These are phyloP conservation scores for Capillidium rhysosporum DNA, from an alignment of 371 early-diverging fungal genomes.

Conservation along the genomic window DNA sequence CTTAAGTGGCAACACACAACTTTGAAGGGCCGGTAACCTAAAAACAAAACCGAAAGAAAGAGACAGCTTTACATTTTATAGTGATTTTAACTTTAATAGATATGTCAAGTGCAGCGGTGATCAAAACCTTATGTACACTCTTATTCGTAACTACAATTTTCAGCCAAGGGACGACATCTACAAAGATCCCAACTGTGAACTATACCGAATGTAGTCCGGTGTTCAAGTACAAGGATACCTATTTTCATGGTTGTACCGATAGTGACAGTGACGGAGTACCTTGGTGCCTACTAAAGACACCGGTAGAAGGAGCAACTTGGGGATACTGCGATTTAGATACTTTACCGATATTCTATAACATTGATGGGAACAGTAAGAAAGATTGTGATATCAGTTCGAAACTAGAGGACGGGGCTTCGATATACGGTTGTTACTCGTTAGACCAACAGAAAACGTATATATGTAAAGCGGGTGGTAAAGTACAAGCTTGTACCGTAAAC, in stretches of 20 bases:
- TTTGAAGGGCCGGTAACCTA: no score
- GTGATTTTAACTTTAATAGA: no score
- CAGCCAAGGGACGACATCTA: no score
- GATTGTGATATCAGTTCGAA: conserved; percentile 1
- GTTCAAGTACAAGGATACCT: conserved; percentile 1
- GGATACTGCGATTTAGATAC: conserved; percentile 6
- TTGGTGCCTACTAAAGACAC: conserved; percentile 5
- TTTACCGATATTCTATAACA: neutral
- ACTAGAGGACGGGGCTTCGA: neutral
- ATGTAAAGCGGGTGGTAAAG: neutral
- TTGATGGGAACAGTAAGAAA: neutral
- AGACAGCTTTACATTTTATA: no score
- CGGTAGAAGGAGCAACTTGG: neutral
- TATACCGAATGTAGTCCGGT: conserved; percentile 1
- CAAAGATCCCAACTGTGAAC: conserved; percentile 2
- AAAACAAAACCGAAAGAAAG: no score
- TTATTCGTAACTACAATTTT: no score
- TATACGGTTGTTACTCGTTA: conserved; percentile 2
- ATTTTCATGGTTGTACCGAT: conserved; percentile 7
- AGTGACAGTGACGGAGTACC: conserved; percentile 5
- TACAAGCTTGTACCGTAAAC: neutral
- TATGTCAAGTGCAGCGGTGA: no score
- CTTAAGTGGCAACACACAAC: no score
- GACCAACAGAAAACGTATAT: conserved; percentile 2
- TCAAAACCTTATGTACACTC: no score